These are phyloP conservation scores for Xylariaceae sp. DNA, from an alignment of 2,329 filamentous ascomycete species.

Conservation along the genomic window DNA sequence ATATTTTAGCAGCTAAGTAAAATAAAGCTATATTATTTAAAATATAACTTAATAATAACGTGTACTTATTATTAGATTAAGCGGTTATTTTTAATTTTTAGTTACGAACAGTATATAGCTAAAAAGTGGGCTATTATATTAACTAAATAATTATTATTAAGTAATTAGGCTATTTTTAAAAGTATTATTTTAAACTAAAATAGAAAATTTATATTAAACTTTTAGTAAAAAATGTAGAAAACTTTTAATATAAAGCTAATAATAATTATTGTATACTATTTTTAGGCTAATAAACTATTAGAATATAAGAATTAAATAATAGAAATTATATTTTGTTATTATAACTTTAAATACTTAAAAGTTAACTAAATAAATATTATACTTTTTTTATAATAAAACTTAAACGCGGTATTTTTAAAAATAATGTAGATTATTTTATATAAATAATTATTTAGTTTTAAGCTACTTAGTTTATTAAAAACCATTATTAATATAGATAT, in stretches of 20 bases:
- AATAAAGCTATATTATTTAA: neutral
- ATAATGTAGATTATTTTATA: no score
- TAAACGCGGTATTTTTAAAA: no score
- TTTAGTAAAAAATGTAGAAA: slow-evolving; percentile 8
- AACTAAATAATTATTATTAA: no score
- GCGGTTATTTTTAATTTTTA: neutral
- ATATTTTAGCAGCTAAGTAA: neutral
- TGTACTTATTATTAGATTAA: neutral
- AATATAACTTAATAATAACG: neutral
- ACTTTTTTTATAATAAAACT: no score
- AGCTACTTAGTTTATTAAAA: no score
- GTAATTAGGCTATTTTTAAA: slow-evolving; percentile 2
- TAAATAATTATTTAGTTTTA: no score
- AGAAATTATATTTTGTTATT: neutral
- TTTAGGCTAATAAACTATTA: slow-evolving; percentile 4
- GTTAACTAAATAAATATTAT: neutral
- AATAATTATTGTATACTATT: neutral
- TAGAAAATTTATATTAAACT: neutral
- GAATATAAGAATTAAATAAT: no score
- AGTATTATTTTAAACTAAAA: neutral
- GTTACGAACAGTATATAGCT: neutral
- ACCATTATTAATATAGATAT: no score
- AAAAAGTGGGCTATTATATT: neutral
- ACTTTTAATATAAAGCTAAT: neutral
- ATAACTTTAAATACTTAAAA: neutral